phyloP scores from a whole-genome alignment of 108 stramenopile genomes.

The Discostella stelligeroides region DNA sequence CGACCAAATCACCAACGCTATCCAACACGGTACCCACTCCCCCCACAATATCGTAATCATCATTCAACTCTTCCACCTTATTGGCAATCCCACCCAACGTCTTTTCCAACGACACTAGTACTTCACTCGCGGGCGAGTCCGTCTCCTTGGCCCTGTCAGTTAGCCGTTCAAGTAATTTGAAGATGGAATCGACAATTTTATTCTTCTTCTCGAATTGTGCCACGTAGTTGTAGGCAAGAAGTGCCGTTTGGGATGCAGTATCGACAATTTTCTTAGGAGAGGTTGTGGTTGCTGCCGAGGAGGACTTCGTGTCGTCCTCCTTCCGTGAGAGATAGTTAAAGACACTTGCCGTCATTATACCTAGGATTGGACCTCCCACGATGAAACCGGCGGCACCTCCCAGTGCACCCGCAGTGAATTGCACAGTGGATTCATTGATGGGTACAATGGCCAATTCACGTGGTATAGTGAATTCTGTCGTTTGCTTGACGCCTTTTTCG shows the following conservation, averaged over 20 bases:
- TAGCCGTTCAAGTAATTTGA: slow-evolving; percentile 8
- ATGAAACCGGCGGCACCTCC: slow-evolving; percentile 37
- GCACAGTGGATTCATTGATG: slow-evolving; percentile 40
- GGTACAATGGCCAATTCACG: slow-evolving; percentile 46
- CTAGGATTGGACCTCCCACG: slow-evolving; percentile 70
- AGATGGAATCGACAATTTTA: slow-evolving; percentile 26
- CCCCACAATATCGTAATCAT: slow-evolving; percentile 41
- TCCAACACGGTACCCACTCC: slow-evolving; percentile 38
- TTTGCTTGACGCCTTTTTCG: slow-evolving; percentile 5
- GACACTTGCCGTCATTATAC: slow-evolving; percentile 62
- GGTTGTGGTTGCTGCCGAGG: not conserved
- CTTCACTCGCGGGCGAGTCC: slow-evolving; percentile 7
- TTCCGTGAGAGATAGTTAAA: slow-evolving; percentile 49
- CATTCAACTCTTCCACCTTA: slow-evolving; percentile 33
- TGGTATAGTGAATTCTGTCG: slow-evolving; percentile 32
- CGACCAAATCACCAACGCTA: slow-evolving; percentile 44
- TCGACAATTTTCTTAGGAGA: slow-evolving; percentile 37
- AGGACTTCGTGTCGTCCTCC: slow-evolving; percentile 19
- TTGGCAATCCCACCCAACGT: slow-evolving; percentile 23
- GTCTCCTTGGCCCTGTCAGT: slow-evolving; percentile 28
- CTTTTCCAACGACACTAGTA: slow-evolving; percentile 3
- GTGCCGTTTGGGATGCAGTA: slow-evolving; percentile 22
- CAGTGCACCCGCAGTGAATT: slow-evolving; percentile 45
- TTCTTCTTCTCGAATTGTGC: slow-evolving; percentile 37
- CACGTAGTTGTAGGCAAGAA: slow-evolving; percentile 30